Base-by-base conservation (phyloP, 139 green algal species). In the Raphidocelis subcapitata region DNA sequence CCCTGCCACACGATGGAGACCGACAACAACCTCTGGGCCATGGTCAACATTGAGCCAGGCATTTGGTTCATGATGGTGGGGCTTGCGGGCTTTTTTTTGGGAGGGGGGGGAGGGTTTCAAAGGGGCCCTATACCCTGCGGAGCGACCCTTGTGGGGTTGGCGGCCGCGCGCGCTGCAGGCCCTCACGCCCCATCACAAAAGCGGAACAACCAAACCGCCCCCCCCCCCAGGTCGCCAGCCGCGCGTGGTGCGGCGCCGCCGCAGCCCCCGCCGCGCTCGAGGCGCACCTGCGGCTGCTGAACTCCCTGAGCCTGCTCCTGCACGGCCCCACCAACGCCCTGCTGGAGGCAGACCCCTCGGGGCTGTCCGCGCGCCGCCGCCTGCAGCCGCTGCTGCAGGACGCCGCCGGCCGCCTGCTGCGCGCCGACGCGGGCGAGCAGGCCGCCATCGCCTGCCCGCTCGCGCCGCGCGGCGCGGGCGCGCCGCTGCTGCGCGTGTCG, bases 341-440 rank as follows among this genome's bases (percentile, higher is more conserved):
- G 52, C 52, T 59, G 12, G 52, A 49, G 55, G 55, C 65, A 41
- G 69, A 75, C 36, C 57, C 69, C 4, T 23, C 56, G 29, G 69
- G 36, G 36, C 20, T 49, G 20, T 20, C 2, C 14, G 31, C 69
- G 31, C 47, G 57, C 3, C 36, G n/a, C 1, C 61, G 61, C 1
- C 57, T 77, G 62, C 70, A 77, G 70, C 70, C 70, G 47, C 33
- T 77, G 47, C 49, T 77, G 33, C 61, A 70, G 16, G 61, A 77
- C 16, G 70, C 47, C 20, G 70, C 70, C 0, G 16, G 36, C 16
- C 49, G 70, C 33, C 44, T 77, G 70, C 44, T 77, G 29, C 26
- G n/a, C 23, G 28, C 60, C 18, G 70, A 77, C 0, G 14, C 70
- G 21, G 5, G 29, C n/a, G 61, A 36, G 2, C 46, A 70, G 21